Evolutionary conservation across 441 rosid species (phyloP), one percentile per base, ranked within the genome.

Genomic region (Pelargonium australe): DNA sequence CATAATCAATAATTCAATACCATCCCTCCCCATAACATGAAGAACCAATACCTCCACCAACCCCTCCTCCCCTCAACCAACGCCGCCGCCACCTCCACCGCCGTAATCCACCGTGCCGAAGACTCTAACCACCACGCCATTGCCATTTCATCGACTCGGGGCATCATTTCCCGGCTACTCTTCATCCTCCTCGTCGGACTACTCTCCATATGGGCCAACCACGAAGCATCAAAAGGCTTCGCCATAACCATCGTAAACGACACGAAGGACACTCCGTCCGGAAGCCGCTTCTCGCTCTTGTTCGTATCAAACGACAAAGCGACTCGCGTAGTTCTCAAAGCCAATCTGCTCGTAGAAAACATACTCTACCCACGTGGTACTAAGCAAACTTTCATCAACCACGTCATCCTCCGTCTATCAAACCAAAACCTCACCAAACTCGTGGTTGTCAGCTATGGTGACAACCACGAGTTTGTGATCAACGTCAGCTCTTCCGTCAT

Each of bases 221-320:
- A 68, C 2, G 89, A 85, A 77, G 82, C 87, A 4, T 81, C 93
- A 5, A 84, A 80, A 81, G 85, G 85, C n/a, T 85, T 89, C 72
- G 65, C 72, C 7, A 49, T 86, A 63, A 72, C 72, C 2, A 75
- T 85, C 41, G 13, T 80, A 76, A 87, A 84, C 17, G 85, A 84
- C 0, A 73, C 69, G 60, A 62, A 58, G 16, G 78, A 75, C 55
- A 61, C 82, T 12, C 80, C 66, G 0, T 69, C 82, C 0, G 86
- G 80, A 0, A 68, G 69, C 49, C 83, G 66, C 41, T 87, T 87
- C 72, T 4, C 23, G 2, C 84, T 85, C 66, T 74, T 78, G 34
- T 86, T 79, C 75, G 67, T 79, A 19, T 82, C 85, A 51, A 82
- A 85, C 68, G 91, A 84, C 76, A 74, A 82, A 5, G 88, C 78